Conservation (phyloP, 345 rosid genomes). For the Lepidium africanum region DNA sequence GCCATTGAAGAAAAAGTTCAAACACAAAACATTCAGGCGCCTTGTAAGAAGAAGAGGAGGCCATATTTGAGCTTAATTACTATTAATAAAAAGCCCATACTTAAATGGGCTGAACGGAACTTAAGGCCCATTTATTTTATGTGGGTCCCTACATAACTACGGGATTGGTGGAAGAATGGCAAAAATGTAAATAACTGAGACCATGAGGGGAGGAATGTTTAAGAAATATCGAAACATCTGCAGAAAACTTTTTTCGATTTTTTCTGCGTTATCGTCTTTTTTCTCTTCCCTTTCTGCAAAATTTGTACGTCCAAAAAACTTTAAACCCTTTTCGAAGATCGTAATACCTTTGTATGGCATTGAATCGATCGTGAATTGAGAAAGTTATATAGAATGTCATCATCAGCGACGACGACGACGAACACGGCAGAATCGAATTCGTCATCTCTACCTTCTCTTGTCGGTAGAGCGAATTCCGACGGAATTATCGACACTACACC, state of each 20-base stretch:
- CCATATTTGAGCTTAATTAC: background rate
- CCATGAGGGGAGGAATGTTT: background rate
- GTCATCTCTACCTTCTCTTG: slow-evolving; percentile 11
- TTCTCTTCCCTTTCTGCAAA: background rate
- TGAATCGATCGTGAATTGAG: background rate
- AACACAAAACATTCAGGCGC: background rate
- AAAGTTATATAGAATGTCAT: background rate
- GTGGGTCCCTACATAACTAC: background rate
- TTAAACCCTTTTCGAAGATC: background rate
- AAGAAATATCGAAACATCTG: background rate
- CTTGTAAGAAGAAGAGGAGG: background rate
- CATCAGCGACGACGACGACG: background rate
- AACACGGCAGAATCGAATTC: slow-evolving; percentile 3
- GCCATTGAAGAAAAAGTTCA: slow-evolving; percentile 12
- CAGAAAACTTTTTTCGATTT: background rate
- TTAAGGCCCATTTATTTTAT: background rate
- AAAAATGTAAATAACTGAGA: background rate
- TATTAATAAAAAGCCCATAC: background rate
- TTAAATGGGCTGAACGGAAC: background rate
- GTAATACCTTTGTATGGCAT: slow-evolving; percentile 4
- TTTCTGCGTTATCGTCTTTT: background rate
- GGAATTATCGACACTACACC: slow-evolving; percentile 70
- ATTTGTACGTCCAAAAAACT: background rate
- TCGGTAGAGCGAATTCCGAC: slow-evolving; percentile 37
- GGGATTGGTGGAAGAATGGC: background rate